Percentiles rank a stretch among this genome's conserved stretches.
These are phyloP conservation scores for Beauveria australis DNA, from an alignment of 2,329 filamentous ascomycete genomes.

Conservation along the genomic window DNA sequence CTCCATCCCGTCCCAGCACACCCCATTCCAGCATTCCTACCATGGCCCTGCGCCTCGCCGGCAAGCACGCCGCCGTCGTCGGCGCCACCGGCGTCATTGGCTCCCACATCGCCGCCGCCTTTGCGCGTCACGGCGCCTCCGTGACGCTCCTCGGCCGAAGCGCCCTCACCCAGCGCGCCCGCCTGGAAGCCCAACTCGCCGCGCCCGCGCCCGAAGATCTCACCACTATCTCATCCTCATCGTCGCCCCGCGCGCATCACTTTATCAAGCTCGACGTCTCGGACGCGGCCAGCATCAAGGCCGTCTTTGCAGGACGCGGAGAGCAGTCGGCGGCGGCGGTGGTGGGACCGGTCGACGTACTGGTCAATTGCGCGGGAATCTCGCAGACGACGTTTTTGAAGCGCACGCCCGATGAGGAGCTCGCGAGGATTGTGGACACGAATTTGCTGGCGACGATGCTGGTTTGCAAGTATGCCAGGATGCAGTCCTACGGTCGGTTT, in stretches of 20 bases:
- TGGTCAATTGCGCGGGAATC: slow-evolving; percentile 76
- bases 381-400: slow-evolving; percentile 58
- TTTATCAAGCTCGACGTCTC: slow-evolving; percentile 28
- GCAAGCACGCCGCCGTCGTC: slow-evolving; percentile 53
- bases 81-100: slow-evolving; percentile 67
- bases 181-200: slow-evolving; percentile 26
- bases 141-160: slow-evolving; percentile 56
- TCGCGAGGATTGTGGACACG: slow-evolving; percentile 54
- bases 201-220: slow-evolving; percentile 11
- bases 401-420: slow-evolving; percentile 38
- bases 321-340: background rate
- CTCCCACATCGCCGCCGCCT: slow-evolving; percentile 55
- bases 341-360: slow-evolving; percentile 40
- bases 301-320: slow-evolving; percentile 18
- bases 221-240: background rate
- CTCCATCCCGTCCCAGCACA: background rate
- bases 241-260: slow-evolving; percentile 20
- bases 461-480: slow-evolving; percentile 43
- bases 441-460: slow-evolving; percentile 63
- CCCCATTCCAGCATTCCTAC: slow-evolving; percentile 48
- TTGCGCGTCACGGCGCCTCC: slow-evolving; percentile 52
- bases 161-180: slow-evolving; percentile 34
- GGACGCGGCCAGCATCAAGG: slow-evolving; percentile 21
- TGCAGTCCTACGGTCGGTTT: slow-evolving; percentile 24
- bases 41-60: slow-evolving; percentile 30